These are phyloP conservation scores for Trichosanthes truncata DNA, from an alignment of 306 rosid genomes.

Conservation along the genomic window DNA sequence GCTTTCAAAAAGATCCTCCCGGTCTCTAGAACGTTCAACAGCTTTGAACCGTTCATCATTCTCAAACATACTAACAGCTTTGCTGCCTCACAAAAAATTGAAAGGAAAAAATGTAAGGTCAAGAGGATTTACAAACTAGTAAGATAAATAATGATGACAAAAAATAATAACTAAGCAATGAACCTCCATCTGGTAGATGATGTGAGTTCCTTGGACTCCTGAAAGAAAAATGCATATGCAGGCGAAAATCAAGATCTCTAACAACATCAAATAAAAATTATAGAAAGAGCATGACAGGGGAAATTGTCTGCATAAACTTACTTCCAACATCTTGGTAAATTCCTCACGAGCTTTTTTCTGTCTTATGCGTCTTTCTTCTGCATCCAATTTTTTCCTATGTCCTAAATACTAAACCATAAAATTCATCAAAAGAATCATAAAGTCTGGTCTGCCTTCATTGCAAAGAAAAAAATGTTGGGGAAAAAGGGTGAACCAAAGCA, in stretches of 20 bases:
- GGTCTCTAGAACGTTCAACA: constrained; percentile 75
- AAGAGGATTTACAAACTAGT: not conserved
- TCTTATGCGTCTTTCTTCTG: constrained; percentile 91
- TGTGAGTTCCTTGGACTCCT: constrained; percentile 91
- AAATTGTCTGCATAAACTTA: constrained; percentile 27
- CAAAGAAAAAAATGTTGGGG: not conserved
- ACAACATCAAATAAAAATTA: not conserved
- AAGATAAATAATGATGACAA: not conserved
- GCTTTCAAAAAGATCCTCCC: constrained; percentile 94
- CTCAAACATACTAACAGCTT: constrained; percentile 85
- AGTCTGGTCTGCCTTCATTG: not conserved
- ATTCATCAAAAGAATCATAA: constrained; percentile 11
- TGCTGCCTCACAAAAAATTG: constrained; percentile 50
- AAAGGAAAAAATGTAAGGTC: constrained; percentile 12
- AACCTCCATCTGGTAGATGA: constrained; percentile 96
- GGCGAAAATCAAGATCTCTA: not conserved
- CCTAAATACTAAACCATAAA: constrained; percentile 65
- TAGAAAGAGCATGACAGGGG: not conserved
- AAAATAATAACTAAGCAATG: constrained; percentile 17
- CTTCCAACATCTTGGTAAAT: constrained; percentile 95
- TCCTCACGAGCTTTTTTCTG: constrained; percentile 97
- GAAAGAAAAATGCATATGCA: constrained; percentile 22
- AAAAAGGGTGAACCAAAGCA: not conserved
- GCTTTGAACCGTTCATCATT: constrained; percentile 89
- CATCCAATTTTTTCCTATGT: constrained; percentile 92